A percentile compares a stretch with the other conserved stretches of the same genome.
Conservation (phyloP, 73 alveolate species). For the Diophrys appendiculata region DNA sequence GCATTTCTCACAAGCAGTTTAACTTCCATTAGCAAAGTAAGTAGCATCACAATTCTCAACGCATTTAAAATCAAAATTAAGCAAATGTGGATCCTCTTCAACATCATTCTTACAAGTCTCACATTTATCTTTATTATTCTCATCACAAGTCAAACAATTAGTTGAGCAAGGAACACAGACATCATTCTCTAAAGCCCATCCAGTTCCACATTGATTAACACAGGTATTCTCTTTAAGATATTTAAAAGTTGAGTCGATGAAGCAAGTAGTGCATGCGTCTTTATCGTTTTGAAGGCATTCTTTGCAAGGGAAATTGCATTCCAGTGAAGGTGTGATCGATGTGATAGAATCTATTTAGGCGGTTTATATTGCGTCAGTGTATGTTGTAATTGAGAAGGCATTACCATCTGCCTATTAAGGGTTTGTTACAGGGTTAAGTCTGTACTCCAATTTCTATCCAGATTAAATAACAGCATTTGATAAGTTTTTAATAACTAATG, state of each 20-base stretch:
- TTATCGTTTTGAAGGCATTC: neutral
- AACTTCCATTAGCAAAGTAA: neutral
- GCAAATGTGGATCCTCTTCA: neutral
- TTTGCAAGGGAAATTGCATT: slow-evolving; percentile 7
- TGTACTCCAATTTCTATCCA: neutral
- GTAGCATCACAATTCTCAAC: neutral
- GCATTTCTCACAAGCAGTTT: neutral
- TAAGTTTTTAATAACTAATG: too few species aligned
- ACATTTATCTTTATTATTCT: neutral
- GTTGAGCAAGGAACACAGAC: neutral
- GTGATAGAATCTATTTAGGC: neutral
- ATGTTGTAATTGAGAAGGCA: neutral
- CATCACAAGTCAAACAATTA: neutral
- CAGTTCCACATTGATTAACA: neutral
- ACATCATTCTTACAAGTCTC: neutral
- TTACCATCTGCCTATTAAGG: neutral
- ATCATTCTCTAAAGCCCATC: neutral
- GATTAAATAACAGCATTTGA: too few species aligned
- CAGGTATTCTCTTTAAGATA: neutral
- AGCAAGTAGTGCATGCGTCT: slow-evolving; percentile 8
- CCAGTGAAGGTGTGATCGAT: neutral
- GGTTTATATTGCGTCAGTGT: neutral
- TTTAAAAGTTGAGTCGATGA: neutral
- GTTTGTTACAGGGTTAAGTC: neutral
- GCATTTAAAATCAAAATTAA: neutral